Base-by-base conservation (phyloP, 441 rosid species). In the Viola pubescens region DNA sequence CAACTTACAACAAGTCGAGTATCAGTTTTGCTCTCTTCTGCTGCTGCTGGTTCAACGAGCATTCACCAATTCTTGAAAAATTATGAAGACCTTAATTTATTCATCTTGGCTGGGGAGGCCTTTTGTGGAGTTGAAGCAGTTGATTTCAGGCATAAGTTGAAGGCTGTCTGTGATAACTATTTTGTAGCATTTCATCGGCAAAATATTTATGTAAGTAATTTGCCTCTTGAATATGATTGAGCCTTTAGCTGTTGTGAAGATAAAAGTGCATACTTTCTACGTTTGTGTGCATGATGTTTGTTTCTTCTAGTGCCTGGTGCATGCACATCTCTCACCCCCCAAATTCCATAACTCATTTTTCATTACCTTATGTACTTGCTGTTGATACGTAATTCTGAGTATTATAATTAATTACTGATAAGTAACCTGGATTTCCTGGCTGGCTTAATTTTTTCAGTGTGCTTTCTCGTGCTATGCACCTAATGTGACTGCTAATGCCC, bases 71-170 rank as follows among this genome's bases (percentile, higher is more conserved):
- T 88, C 77, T 81, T 94, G 76, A 88, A 84, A 77, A 85, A 79
- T 68, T 88, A 91, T 65, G 98, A 94, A 74, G 99, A 91, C 67
- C 71, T 94, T 68, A 87, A 70, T 75, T 68, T 80, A 75, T 94
- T 94, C 65, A 82, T 88, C 74, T 82, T 94, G 76, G 90, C 97
- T 26, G 98, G 98, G 75, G 98, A 94, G 84, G 91, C 97, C 47
- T 94, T 91, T 72, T 91, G 97, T 70, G 97, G 97, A 58, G 63
- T 84, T 74, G 91, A 88, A 78, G 98, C 92, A 13, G 75, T 77
- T 79, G 99, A 94, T 61, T 91, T 94, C 79, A 84, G 96, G 80
- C 86, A 87, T 78, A 91, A 91, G 75, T 68, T 94, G 81, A 94
- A 88, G 81, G 91, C 74, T 56, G 81, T 94, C 52, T 85, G 94